These are phyloP conservation scores for Saccharomycopsis lassenensis DNA, from an alignment of 805 yeast species.

Conservation along the genomic window DNA sequence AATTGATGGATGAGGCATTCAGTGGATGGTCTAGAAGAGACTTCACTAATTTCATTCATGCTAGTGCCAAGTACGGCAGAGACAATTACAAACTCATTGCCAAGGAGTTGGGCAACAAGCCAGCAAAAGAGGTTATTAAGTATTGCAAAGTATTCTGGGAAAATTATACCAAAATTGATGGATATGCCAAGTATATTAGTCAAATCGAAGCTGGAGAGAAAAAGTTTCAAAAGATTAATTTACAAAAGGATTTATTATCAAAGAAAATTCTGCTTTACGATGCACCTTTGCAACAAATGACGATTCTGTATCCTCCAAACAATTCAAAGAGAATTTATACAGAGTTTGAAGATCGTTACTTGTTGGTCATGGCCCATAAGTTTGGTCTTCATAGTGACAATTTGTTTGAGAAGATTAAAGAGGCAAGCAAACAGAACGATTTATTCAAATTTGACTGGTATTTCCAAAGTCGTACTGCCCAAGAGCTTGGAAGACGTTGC, in stretches of 20 bases:
- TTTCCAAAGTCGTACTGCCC: slow-evolving; percentile 57
- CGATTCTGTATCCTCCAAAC: slow-evolving; percentile 70
- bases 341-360: slow-evolving; percentile 57
- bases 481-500: slow-evolving; percentile 60
- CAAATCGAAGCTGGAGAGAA: slow-evolving; percentile 68
- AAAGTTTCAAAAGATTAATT: slow-evolving; percentile 41
- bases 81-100: slow-evolving; percentile 39
- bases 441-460: slow-evolving; percentile 67
- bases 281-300: slow-evolving; percentile 54
- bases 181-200: slow-evolving; percentile 57
- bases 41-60: slow-evolving; percentile 59
- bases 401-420: slow-evolving; percentile 52
- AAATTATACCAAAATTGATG: slow-evolving; percentile 48
- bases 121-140: slow-evolving; percentile 44
- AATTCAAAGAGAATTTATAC: slow-evolving; percentile 68
- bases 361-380: slow-evolving; percentile 49
- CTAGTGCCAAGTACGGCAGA: slow-evolving; percentile 58
- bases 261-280: slow-evolving; percentile 40
- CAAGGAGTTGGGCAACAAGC: slow-evolving; percentile 43
- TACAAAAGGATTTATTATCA: slow-evolving; percentile 46
- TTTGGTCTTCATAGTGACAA: slow-evolving; percentile 52
- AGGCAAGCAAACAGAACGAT: slow-evolving; percentile 48
- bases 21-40: slow-evolving; percentile 66
- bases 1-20: slow-evolving; percentile 46
- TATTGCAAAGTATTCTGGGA: slow-evolving; percentile 59